These are phyloP conservation scores for Datisca glomerata DNA, from an alignment of 306 rosid genomes.

Conservation along the genomic window DNA sequence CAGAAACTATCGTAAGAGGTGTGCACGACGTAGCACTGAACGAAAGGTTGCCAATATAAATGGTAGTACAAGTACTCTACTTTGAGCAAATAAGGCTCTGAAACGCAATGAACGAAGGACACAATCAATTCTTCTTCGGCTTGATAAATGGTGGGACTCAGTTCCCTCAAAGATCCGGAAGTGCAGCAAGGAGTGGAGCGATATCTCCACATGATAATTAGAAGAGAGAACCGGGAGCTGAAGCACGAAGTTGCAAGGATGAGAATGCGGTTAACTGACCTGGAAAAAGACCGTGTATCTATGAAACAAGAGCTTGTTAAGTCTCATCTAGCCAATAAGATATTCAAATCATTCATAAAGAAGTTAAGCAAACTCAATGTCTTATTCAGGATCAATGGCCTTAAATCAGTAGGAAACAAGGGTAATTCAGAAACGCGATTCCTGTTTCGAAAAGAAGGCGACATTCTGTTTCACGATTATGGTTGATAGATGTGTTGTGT, in stretches of 20 bases:
- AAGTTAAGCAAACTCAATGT: conserved; percentile 66
- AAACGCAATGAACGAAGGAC: conserved; percentile 89
- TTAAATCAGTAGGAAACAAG: conserved; percentile 29
- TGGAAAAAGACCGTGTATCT: conserved; percentile 86
- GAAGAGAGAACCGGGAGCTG: conserved; percentile 91
- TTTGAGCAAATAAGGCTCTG: conserved; percentile 88
- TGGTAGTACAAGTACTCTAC: conserved; percentile 93
- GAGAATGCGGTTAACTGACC: conserved; percentile 95
- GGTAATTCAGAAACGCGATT: conserved; percentile 52
- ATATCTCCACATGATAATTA: conserved; percentile 86
- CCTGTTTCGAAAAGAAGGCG: conserved; percentile 83
- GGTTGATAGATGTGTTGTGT: conserved; percentile 9
- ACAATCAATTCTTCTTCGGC: conserved; percentile 71
- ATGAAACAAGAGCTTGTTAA: conserved; percentile 92
- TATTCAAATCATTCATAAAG: conserved; percentile 63
- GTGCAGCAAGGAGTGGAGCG: conserved; percentile 97
- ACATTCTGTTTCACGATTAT: conserved; percentile 72
- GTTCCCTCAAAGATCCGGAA: conserved; percentile 81
- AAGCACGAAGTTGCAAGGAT: conserved; percentile 96
- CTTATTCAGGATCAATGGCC: conserved; percentile 49
- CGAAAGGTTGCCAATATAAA: conserved; percentile 85
- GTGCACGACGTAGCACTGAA: conserved; percentile 94
- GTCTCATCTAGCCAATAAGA: conserved; percentile 62
- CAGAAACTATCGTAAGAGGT: conserved; percentile 94
- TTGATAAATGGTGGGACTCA: conserved; percentile 41